phyloP scores from a whole-genome alignment of 306 rosid genomes.

The Potentilla sterilis region DNA sequence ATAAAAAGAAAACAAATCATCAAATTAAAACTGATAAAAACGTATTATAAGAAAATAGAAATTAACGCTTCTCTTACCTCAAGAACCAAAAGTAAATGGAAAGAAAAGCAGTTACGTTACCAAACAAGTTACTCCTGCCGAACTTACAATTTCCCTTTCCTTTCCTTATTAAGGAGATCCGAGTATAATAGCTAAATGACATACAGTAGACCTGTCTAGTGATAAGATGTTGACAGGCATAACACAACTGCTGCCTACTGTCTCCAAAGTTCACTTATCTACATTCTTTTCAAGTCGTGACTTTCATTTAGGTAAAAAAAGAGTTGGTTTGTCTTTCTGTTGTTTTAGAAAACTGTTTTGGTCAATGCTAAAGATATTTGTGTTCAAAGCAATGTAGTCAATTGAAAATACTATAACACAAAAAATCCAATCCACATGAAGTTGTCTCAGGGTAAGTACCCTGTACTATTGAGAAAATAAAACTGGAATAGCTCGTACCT shows the following conservation, averaged over 20 bases:
- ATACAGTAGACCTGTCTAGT: neutral
- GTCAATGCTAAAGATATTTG: neutral
- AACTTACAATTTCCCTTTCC: too few species aligned
- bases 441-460: neutral
- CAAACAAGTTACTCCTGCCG: neutral
- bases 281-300: neutral
- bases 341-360: neutral
- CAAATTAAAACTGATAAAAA: neutral
- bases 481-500: constrained; percentile 26
- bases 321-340: neutral
- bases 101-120: neutral
- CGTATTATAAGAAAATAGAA: neutral
- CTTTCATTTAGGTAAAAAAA: neutral
- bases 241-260: neutral
- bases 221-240: neutral
- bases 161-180: too few species aligned
- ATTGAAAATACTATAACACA: neutral
- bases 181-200: neutral
- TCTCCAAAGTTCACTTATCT: neutral
- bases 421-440: neutral
- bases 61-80: neutral
- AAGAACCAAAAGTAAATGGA: neutral
- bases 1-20: neutral
- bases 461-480: neutral
- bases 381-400: neutral